Evolutionary conservation across 2,329 filamentous ascomycete species (phyloP).

Genomic region (Nemania bipapillata): DNA sequence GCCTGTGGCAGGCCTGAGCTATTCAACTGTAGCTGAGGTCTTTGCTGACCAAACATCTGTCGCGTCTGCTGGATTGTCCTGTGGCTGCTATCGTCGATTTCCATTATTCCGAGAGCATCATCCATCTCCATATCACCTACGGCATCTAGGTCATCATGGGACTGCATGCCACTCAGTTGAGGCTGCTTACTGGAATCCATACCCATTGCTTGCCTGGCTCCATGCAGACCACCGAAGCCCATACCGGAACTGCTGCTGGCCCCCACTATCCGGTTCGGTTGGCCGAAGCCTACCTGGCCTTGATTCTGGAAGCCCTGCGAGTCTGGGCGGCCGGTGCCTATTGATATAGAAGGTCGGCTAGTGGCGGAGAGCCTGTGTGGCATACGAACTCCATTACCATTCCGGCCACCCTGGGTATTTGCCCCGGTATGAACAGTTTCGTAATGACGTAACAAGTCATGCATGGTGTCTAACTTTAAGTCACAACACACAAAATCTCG

Average conservation of each 20-base stretch:
- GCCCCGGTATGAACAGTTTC: conserved; percentile 90
- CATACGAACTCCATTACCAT: conserved; percentile 46
- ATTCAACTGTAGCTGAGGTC: conserved; percentile 82
- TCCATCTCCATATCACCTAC: conserved; percentile 98
- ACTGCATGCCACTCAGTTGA: conserved; percentile 58
- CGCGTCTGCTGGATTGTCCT: conserved; percentile 75
- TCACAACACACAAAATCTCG: conserved; percentile 96
- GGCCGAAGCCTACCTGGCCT: conserved; percentile 47
- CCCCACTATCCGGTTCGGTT: conserved; percentile 43
- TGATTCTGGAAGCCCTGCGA: conserved; percentile 47
- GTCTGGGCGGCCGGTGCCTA: conserved; percentile 46
- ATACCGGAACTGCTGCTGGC: conserved; percentile 40
- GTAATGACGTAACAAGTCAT: conserved; percentile 95
- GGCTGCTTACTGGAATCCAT: conserved; percentile 53
- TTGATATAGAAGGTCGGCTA: conserved; percentile 47
- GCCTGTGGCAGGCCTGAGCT: conserved; percentile 80
- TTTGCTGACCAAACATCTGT: conserved; percentile 72
- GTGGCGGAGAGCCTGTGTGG: conserved; percentile 49
- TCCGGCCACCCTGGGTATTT: conserved; percentile 53
- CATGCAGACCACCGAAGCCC: conserved; percentile 52
- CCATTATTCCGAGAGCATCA: conserved; percentile 75
- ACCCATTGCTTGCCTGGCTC: conserved; percentile 53
- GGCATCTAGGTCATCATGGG: conserved; percentile 78
- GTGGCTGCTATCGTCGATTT: conserved; percentile 68
- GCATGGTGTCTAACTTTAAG: conserved; percentile 85